phyloP scores from a whole-genome alignment of 306 rosid species.

The Vigna trinervia region DNA sequence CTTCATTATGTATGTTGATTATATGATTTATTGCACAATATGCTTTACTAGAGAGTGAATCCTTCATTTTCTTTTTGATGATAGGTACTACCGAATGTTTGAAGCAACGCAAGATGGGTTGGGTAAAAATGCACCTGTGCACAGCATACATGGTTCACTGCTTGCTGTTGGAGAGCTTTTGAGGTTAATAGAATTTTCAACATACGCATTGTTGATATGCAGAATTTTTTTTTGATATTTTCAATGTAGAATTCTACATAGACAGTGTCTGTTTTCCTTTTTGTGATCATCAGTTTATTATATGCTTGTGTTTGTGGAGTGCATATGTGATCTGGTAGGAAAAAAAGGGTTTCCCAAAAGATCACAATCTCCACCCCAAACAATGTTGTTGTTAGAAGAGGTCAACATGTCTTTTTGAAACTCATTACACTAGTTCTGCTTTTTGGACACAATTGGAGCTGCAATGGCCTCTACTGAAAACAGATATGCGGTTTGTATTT shows the following conservation, averaged over 20 bases:
- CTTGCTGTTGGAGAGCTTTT: conserved; percentile 99
- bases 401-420: neutral
- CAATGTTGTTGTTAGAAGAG: neutral
- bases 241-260: conserved; percentile 32
- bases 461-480: neutral
- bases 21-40: conserved; percentile 14
- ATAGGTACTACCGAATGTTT: conserved; percentile 96
- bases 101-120: conserved; percentile 98
- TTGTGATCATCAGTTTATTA: neutral
- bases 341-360: neutral
- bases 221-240: conserved; percentile 21
- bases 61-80: conserved; percentile 39
- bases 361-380: neutral
- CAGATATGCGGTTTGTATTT: neutral
- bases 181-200: conserved; percentile 62
- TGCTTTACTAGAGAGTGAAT: conserved; percentile 6
- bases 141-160: conserved; percentile 97
- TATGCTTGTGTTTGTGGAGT: neutral
- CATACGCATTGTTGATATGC: conserved; percentile 36
- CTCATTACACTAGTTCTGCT: neutral
- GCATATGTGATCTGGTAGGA: neutral
- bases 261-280: neutral
- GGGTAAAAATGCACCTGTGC: conserved; percentile 92
- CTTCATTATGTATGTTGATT: conserved; percentile 26
- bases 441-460: neutral